These are phyloP conservation scores for Passalora sequoiae DNA, from an alignment of 2,329 filamentous ascomycete species.

Conservation along the genomic window DNA sequence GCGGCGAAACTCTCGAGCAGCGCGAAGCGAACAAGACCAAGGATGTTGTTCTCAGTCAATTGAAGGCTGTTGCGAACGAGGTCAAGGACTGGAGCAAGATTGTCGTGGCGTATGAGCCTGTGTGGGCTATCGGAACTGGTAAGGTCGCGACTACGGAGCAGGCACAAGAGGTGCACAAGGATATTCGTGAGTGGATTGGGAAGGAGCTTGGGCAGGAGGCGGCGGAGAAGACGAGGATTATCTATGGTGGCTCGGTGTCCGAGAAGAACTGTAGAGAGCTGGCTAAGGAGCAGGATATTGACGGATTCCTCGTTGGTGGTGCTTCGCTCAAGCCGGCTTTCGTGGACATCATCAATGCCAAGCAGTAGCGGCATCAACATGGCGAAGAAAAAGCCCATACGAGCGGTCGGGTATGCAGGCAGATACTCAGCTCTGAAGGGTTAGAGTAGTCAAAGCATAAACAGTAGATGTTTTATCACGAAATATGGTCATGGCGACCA, in stretches of 20 bases:
- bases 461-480: too few species aligned
- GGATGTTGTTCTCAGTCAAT: slow-evolving; percentile 76
- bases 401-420: not conserved
- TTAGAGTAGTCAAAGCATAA: too few species aligned
- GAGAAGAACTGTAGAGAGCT: slow-evolving; percentile 98
- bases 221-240: slow-evolving; percentile 81
- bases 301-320: slow-evolving; percentile 95
- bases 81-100: slow-evolving; percentile 86
- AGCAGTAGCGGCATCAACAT: slow-evolving; percentile 23
- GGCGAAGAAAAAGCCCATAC: not conserved
- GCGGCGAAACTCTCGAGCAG: slow-evolving; percentile 91
- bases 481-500: too few species aligned
- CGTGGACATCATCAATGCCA: slow-evolving; percentile 65
- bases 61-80: slow-evolving; percentile 74
- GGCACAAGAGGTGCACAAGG: slow-evolving; percentile 89
- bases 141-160: slow-evolving; percentile 85
- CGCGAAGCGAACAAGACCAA: slow-evolving; percentile 82
- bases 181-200: slow-evolving; percentile 80
- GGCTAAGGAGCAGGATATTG: slow-evolving; percentile 87
- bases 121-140: slow-evolving; percentile 91
- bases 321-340: slow-evolving; percentile 95
- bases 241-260: slow-evolving; percentile 93
- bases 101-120: slow-evolving; percentile 96
- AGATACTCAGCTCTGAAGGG: too few species aligned
- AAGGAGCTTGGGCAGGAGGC: slow-evolving; percentile 70